Conservation (phyloP, 1,284 basidiomycete species). For the Melampsora larici-populina region DNA sequence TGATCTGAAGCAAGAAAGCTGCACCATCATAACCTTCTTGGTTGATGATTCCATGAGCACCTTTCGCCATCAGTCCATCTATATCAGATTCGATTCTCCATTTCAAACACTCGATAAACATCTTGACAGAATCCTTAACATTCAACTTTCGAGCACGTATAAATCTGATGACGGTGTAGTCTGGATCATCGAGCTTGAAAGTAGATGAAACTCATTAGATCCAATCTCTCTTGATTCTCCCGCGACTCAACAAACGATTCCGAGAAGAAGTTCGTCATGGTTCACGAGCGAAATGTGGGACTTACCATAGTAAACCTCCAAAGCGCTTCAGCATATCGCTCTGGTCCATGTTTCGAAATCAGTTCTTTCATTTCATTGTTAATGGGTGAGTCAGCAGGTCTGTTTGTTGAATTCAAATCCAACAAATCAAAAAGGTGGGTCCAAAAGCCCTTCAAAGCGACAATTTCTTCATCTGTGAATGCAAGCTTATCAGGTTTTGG, state of each 20-base stretch:
- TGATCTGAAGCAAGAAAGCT: slow-evolving; percentile 23
- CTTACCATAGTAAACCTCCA: background rate
- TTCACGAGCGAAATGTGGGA: background rate
- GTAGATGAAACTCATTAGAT: background rate
- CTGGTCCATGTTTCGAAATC: background rate
- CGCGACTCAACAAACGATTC: background rate
- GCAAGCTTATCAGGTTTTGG: background rate
- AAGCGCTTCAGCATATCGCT: background rate
- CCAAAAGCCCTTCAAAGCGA: background rate
- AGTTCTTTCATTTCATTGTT: background rate
- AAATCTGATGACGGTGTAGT: slow-evolving; percentile 30
- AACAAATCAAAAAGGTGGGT: background rate
- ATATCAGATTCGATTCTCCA: slow-evolving; percentile 41
- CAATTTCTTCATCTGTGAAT: background rate
- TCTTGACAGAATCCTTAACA: slow-evolving; percentile 18
- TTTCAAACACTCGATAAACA: slow-evolving; percentile 38
- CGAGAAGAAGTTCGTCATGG: background rate
- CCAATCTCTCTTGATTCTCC: background rate
- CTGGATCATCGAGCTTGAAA: slow-evolving; percentile 37
- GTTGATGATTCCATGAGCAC: background rate
- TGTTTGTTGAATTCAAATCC: background rate
- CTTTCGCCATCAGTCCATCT: slow-evolving; percentile 18
- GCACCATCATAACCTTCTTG: slow-evolving; percentile 16
- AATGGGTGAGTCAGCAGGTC: background rate
- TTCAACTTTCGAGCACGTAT: slow-evolving; percentile 36